Base-by-base conservation (phyloP, 441 rosid species). In the Metrosideros polymorpha region DNA sequence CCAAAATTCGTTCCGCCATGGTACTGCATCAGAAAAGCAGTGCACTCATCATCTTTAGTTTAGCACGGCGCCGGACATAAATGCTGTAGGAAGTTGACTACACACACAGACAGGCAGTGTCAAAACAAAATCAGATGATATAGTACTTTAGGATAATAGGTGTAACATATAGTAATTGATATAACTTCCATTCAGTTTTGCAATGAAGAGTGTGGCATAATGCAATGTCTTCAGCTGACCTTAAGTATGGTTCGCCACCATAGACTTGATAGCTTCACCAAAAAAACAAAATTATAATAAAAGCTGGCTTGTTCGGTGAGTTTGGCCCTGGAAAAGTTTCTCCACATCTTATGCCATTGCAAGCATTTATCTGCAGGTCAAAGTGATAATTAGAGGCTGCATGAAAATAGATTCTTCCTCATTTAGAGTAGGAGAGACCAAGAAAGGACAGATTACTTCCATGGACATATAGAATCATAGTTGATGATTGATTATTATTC, bases 1-100 rank as follows among this genome's bases (percentile, higher is more conserved):
- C 98, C 99, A 39, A 97, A 95, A 91, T 96, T 96, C 8, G 99
- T 94, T 83, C 98, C 98, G 24, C 99, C 99, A 59, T 97, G 99
- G 86, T 93, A 97, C 99, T 97, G 83, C 7, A 79, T 43, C 7
- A 29, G 17, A 50, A 82, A 76, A 79, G 76, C 43, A 30, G 4
- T 71, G 22, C 79, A 39, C 14, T 1, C 12, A 13, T 71, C 17
- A 39, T 35, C 47, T 66, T 66, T 9, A 66, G 45, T 66, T 71
- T 39, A 71, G 79, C 47, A 22, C 47, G 2, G 79, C n/a, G 7
- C 79, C 5, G 6, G 12, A 66, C 47, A 66, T 66, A 19, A 27
- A 35, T 66, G 45, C 76, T 30, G 12, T 32, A 4, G 76, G 76
- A 32, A 63, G 42, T 63, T 30, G 42, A 63, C 42, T 32, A 35